Conservation (phyloP, 2,329 filamentous ascomycete species). For the Sporothrix pallida region DNA sequence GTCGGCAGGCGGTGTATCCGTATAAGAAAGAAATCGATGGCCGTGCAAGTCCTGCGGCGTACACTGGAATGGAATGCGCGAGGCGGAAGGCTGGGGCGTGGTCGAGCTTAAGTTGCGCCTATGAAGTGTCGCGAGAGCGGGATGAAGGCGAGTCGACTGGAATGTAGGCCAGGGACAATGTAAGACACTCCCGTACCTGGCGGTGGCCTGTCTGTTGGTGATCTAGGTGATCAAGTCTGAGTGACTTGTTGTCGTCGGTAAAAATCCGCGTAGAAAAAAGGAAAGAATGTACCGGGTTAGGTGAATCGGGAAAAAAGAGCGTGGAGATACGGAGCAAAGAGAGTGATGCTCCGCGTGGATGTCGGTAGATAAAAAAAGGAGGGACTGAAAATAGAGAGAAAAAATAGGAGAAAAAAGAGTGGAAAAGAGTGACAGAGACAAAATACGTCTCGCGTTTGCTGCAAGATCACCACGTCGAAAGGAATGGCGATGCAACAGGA, state of each 20-base stretch:
- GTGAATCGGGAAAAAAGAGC: neutral
- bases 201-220: conserved; percentile 9
- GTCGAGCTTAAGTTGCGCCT: conserved; percentile 18
- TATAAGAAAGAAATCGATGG: conserved; percentile 7
- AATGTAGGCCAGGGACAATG: conserved; percentile 3
- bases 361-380: neutral
- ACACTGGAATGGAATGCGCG: conserved; percentile 31
- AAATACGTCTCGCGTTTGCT: conserved; percentile 36
- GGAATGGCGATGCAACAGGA: conserved; percentile 25
- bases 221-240: neutral
- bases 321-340: conserved; percentile 2
- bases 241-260: neutral
- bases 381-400: neutral
- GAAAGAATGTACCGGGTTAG: conserved; percentile 22
- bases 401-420: conserved; percentile 4
- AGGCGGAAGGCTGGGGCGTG: conserved; percentile 12
- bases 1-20: neutral
- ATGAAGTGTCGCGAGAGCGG: neutral
- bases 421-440: conserved; percentile 32
- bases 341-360: neutral
- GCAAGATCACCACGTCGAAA: conserved; percentile 23
- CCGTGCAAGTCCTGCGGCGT: conserved; percentile 8
- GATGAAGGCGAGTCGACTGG: conserved; percentile 8
- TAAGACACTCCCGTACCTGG: conserved; percentile 25
- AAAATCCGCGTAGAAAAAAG: conserved; percentile 1